Evolutionary conservation across 2,329 filamentous ascomycete species (phyloP).

Genomic region (Arthrobotrys sphaeroides): DNA sequence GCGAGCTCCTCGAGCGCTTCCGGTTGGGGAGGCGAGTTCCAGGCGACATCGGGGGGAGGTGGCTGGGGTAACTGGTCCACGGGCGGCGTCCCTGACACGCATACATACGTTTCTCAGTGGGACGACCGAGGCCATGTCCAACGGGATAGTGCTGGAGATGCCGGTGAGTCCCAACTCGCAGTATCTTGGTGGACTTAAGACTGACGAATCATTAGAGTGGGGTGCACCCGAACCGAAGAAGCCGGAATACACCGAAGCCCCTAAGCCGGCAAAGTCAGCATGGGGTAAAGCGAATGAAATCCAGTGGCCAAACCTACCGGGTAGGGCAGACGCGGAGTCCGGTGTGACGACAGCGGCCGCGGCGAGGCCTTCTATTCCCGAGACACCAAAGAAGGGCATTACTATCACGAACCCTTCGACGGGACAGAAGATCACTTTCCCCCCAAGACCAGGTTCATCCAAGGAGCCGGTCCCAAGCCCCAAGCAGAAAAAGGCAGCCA

Average conservation of each 20-base stretch:
- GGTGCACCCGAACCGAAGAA: conserved; percentile 3
- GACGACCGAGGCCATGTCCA: conserved; percentile 32
- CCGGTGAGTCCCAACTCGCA: background rate
- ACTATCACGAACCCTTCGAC: background rate
- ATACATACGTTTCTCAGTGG: conserved; percentile 1
- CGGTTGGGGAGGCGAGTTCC: background rate
- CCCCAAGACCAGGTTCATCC: background rate
- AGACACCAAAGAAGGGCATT: background rate
- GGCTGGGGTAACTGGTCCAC: conserved; percentile 42
- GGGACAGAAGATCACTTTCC: background rate
- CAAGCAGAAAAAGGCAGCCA: background rate
- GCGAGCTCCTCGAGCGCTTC: background rate
- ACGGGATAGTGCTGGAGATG: conserved; percentile 26
- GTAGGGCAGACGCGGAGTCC: background rate
- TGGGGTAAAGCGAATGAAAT: background rate
- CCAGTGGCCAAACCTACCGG: background rate
- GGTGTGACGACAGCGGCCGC: background rate
- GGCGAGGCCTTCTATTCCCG: background rate
- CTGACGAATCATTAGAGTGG: conserved; percentile 28
- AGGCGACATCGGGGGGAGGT: background rate
- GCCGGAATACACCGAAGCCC: background rate
- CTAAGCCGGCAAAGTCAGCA: background rate
- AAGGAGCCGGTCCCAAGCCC: background rate
- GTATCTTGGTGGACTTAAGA: background rate
- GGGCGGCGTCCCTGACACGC: background rate